These are phyloP conservation scores for Schizonepeta tenuifolia DNA, from an alignment of 257 asterid species.

Conservation along the genomic window DNA sequence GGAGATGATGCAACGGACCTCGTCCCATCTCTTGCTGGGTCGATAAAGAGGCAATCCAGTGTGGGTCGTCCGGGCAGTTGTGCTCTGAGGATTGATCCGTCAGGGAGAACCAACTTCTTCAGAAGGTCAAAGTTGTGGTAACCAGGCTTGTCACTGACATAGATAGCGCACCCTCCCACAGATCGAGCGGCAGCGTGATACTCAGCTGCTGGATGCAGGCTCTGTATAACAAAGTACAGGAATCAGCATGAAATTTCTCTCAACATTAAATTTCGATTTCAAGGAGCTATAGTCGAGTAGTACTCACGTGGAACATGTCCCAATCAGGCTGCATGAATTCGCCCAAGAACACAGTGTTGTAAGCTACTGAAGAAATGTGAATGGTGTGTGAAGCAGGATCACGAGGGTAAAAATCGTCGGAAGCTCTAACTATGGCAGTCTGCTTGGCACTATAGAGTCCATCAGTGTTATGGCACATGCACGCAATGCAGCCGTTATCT, in stretches of 20 bases:
- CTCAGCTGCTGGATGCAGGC: conserved; percentile 90
- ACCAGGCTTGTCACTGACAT: conserved; percentile 93
- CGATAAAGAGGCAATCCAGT: conserved; percentile 79
- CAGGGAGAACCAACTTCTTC: conserved; percentile 89
- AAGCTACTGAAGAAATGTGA: conserved; percentile 60
- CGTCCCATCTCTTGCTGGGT: conserved; percentile 93
- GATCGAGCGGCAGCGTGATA: conserved; percentile 99
- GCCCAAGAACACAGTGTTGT: conserved; percentile 83
- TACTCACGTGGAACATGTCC: conserved; percentile 94
- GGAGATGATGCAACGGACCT: conserved; percentile 47
- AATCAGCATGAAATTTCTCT: background rate
- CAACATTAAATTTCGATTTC: background rate
- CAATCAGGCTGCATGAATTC: conserved; percentile 97
- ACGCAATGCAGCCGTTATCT: conserved; percentile 85
- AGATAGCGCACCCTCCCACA: conserved; percentile 72
- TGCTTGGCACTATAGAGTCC: conserved; percentile 85
- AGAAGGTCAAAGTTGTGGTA: conserved; percentile 90
- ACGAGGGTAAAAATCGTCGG: conserved; percentile 89
- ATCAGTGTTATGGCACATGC: conserved; percentile 96
- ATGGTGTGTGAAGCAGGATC: conserved; percentile 77
- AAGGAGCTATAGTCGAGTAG: background rate
- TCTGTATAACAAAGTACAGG: conserved; percentile 47
- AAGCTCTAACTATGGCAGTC: conserved; percentile 84
- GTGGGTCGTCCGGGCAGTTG: conserved; percentile 92
- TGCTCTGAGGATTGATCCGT: conserved; percentile 94